Base-by-base conservation (phyloP, 352 stramenopile genomes). In the Pythium brassicae region DNA sequence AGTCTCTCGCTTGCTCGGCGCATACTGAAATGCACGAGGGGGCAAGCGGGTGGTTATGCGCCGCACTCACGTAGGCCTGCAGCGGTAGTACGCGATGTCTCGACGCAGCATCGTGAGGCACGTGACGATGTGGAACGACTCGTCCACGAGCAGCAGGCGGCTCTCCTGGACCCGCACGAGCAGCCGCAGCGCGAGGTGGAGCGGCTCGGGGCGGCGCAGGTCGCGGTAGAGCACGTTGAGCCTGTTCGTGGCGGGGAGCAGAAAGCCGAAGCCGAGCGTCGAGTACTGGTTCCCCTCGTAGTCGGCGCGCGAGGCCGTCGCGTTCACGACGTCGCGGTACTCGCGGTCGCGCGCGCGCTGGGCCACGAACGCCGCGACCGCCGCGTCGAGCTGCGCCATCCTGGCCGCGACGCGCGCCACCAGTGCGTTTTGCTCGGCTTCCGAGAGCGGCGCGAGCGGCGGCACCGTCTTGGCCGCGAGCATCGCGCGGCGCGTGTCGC, bases 101-200 rank as follows among this genome's bases (percentile, higher is more conserved):
- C 66, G 70, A 35, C 68, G 53, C 25, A 68, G 57, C 72, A 87
- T 80, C 6, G 74, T 66, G 3, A 89, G 61, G 19, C 78, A 89
- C 8, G 71, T 48, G 10, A 81, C 15, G 22, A 89, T 55, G n/a
- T 79, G 69, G 15, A 65, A 54, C 15, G 73, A 80, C 49, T 90
- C 79, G 39, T 71, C 50, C 25, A 63, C 65, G 10, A 86, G 60
- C 43, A 90, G 9, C 35, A 88, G 32, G n/a, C 53, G 58, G 49
- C 73, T 86, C 63, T 90, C 79, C 56, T 87, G 75, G 35, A 86
- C 69, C 0, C 77, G 76, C 27, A 83, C 62, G 17, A 87, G 32
- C 6, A 86, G 46, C 22, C 79, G 72, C 27, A 87, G 40, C 0
- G 67, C 48, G 25, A 90, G 58, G 39, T 90, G 79, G 40, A 87